Percentiles rank a stretch among this genome's conserved stretches.
Conservation (phyloP, 2,329 filamentous ascomycete species). For the Calonectria pseudoturangicola region DNA sequence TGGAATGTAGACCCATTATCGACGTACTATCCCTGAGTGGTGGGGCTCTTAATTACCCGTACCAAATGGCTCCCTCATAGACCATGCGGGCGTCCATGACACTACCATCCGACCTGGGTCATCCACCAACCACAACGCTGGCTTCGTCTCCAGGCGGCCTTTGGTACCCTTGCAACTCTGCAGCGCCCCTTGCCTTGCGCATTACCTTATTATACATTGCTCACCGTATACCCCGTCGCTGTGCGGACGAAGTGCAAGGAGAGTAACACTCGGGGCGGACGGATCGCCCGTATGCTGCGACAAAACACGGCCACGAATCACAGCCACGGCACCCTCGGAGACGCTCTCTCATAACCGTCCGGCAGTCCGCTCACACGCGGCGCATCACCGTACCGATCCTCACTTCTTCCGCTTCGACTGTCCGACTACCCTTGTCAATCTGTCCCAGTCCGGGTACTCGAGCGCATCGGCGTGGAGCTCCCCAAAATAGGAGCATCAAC, state of each 20-base stretch:
- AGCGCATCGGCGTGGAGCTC: slow-evolving; percentile 53
- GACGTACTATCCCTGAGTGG: slow-evolving; percentile 13
- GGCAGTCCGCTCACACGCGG: slow-evolving; percentile 29
- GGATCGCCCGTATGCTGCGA: slow-evolving; percentile 21
- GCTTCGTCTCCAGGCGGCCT: slow-evolving; percentile 1
- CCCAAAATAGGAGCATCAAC: slow-evolving; percentile 53
- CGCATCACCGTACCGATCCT: slow-evolving; percentile 39
- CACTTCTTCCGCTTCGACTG: slow-evolving; percentile 30
- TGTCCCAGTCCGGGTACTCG: slow-evolving; percentile 36
- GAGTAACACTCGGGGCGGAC: slow-evolving; percentile 26
- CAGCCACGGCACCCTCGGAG: slow-evolving; percentile 21
- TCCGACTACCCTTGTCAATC: slow-evolving; percentile 37
- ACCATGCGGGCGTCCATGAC: slow-evolving; percentile 29
- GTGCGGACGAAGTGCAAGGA: slow-evolving; percentile 14
- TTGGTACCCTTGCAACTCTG: slow-evolving; percentile 28
- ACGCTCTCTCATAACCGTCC: slow-evolving; percentile 20
- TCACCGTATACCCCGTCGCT: slow-evolving; percentile 20
- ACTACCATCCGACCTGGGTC: slow-evolving; percentile 17
- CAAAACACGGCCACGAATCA: slow-evolving; percentile 20
- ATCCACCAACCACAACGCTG: slow-evolving; percentile 25
- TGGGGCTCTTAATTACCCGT: slow-evolving; percentile 24
- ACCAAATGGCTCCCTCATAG: slow-evolving; percentile 10
- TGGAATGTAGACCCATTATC: slow-evolving; percentile 25
- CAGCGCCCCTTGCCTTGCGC: slow-evolving; percentile 35
- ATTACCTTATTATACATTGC: slow-evolving; percentile 23